Evolutionary conservation across 2,329 filamentous ascomycete genomes (phyloP), one percentile per base, ranked within the genome.

Genomic region (Trichoderma sp.): DNA sequence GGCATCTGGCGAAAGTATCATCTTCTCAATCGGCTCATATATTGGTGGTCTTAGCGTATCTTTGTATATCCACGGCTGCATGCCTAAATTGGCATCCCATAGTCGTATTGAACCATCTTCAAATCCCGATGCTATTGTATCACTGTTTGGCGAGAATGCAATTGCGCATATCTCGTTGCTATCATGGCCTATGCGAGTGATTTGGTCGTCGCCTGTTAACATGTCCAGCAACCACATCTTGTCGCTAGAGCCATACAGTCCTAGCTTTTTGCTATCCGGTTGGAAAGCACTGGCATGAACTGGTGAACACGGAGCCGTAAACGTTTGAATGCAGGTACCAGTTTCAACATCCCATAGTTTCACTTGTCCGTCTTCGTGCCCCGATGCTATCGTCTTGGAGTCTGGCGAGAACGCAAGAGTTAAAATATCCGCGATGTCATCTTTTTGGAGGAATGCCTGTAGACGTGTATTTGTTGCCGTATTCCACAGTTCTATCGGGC

Each of bases 351-450:
- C n/a, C 50, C 50, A 53, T 12, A 53, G 4, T 0, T 12, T 6
- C n/a, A 53, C n/a, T 12, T 0, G 12, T 21, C 4, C n/a, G 9
- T 12, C n/a, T 12, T 0, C 2, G 18, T 24, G 9, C 3, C n/a
- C n/a, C 6, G 50, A 53, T 24, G 50, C 50, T 24, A 53, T 24
- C 3, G 9, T 53, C 50, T 14, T 53, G 5, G 9, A 53, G 21
- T 53, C 50, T 24, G 50, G 50, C 3, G 50, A 53, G 50, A 53
- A 53, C 5, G 45, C 3, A 1, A 31, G 7, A 31, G 1, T 31
- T 4, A 7, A 31, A 31, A 31, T 31, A 31, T 31, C 29, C 3
- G 27, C 4, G 27, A 29, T 29, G 27, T 29, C 27, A 29, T 4
- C 5, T 8, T n/a, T 50, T 50, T 21, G 7, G n/a, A 11, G 7